These are phyloP conservation scores for Peltaster fructicola DNA, from an alignment of 2,329 filamentous ascomycete genomes.

Conservation along the genomic window DNA sequence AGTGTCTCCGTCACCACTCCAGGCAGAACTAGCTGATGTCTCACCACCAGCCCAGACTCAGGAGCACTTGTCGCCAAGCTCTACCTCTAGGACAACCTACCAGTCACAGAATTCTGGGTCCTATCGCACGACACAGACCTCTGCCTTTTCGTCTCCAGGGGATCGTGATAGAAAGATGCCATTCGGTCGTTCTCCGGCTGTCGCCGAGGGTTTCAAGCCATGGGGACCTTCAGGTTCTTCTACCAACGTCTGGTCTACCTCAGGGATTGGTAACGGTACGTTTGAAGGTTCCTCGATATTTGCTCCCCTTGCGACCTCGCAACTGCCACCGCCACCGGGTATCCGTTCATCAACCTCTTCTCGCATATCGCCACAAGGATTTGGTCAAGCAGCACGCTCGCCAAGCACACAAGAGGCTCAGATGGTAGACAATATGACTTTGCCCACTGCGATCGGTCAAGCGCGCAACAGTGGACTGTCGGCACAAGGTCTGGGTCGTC, in stretches of 20 bases:
- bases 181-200: conserved; percentile 15
- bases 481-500: conserved; percentile 14
- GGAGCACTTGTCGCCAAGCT: conserved; percentile 9
- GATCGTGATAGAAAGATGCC: conserved; percentile 18
- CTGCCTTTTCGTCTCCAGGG: conserved; percentile 24
- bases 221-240: conserved; percentile 25
- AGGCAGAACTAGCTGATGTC: conserved; percentile 2
- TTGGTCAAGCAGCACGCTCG: conserved; percentile 11
- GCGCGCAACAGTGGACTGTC: conserved; percentile 6
- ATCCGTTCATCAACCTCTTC: conserved; percentile 16
- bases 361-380: conserved; percentile 16
- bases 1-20: too few species aligned
- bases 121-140: conserved; percentile 19
- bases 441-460: conserved; percentile 1
- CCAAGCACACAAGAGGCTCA: conserved; percentile 12
- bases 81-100: conserved; percentile 9
- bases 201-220: conserved; percentile 10
- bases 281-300: conserved; percentile 33
- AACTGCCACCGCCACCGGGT: conserved; percentile 16
- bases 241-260: conserved; percentile 58
- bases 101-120: conserved; percentile 8
- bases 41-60: conserved; percentile 1
- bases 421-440: conserved; percentile 4
- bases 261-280: conserved; percentile 59
- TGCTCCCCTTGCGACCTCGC: conserved; percentile 14